Base-by-base conservation (phyloP, 257 asterid genomes). In the Salvia splendens region DNA sequence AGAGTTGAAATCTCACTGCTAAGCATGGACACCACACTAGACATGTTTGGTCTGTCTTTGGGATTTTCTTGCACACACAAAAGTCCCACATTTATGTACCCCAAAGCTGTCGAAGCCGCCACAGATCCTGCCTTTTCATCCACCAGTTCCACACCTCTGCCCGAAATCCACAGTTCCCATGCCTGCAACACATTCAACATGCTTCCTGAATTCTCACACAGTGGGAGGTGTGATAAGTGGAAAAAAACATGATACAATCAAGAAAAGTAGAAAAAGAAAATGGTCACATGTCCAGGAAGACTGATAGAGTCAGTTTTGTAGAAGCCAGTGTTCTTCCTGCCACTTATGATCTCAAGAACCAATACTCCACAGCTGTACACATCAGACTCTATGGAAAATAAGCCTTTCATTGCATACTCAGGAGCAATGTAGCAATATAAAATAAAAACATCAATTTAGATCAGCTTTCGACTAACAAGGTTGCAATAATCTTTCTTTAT, bases 341-440 rank as follows among this genome's bases (percentile, higher is more conserved):
- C 84, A 61, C 88, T 67, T 9, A 83, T 53, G 33, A 83, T 80
- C 82, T 83, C 88, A 40, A 83, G 80, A 38, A 83, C 63, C 73
- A 80, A 51, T 0, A 80, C 79, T 12, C 89, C 87, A 20, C 77
- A 82, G 53, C 83, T 77, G 64, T 72, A 84, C 33, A 84, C 86
- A 41, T 81, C 86, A 0, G 89, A 78, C 64, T 84, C 74, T 33
- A 62, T 64, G 1, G 89, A 81, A 69, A 67, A 81, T 33, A 71
- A 42, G 0, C 89, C 89, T 33, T 68, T 65, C 71, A 84, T 1
- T 63, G 77, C 85, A 46, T 84, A 84, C 68, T 84, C 86, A 6
- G 84, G 88, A 63, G 89, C 79, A 76, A 83, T 81, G 36, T 84
- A 79, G 0, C 86, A 42, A 87, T 84, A 38, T 1, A 38, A 38